Evolutionary conservation across 164 flowering plant species (phyloP), one percentile per base, ranked within the genome.

Genomic region (Stephania cephalantha): DNA sequence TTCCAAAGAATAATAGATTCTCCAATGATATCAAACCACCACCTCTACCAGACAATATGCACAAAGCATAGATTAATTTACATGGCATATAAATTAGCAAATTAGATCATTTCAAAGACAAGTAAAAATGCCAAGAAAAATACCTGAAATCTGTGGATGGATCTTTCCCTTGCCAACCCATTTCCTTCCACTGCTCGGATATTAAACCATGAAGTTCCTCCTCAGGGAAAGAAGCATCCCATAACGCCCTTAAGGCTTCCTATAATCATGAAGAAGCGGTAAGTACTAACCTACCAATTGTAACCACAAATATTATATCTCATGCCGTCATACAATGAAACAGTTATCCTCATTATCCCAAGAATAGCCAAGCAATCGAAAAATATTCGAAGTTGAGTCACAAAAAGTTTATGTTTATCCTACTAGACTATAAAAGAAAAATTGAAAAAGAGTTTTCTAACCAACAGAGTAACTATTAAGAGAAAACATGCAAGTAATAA

Each of bases 91-190:
- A 12, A 18, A 68, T n/a, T 55, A 45, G 69, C 55, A 44, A 61
- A 61, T 61, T 20, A 17, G 69, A 46, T 12, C 53, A 25, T 20
- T 18, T 6, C 20, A 9, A n/a, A 61, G 29, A 61, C 22, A 61
- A 61, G 68, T 5, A 15, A 68, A 72, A 42, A 35, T 2, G 50
- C 42, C 20, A 44, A 63, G 68, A 22, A n/a, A 69, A 63, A 72
- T 76, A 94, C 98, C 98, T 85, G 77, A 94, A 94, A 81, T 94
- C 98, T 70, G 98, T 90, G 52, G 98, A 89, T 78, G 98, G 98
- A 81, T 94, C 97, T 82, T 94, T 91, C 74, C 98, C 98, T 83
- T 94, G 98, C 98, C 98, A 94, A 67, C 98, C 98, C 98, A 94
- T 94, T 83, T 89, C 95, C 82, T 93, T 93, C 98, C 98, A 93